Percentiles rank a stretch among this genome's conserved stretches.
Evolutionary conservation across 1,139 yeast genomes (phyloP).

Genomic region (Eremothecium cymbalariae): DNA sequence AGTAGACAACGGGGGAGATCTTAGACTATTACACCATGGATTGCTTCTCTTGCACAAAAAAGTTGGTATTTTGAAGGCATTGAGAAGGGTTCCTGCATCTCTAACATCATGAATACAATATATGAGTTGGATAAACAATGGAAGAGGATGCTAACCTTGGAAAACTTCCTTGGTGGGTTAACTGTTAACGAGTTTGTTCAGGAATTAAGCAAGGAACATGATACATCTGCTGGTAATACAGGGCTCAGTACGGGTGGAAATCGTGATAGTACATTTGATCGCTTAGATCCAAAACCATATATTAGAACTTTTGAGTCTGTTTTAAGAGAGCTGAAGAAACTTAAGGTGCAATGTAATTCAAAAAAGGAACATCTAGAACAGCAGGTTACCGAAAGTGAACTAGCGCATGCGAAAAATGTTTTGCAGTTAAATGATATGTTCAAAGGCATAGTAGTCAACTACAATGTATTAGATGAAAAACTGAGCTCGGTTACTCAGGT

Average conservation of each 20-base stretch:
- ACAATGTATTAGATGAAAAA: constrained; percentile 50
- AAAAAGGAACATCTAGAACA: constrained; percentile 44
- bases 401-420: constrained; percentile 61
- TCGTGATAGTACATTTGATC: constrained; percentile 16
- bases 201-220: constrained; percentile 65
- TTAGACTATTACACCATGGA: too few species aligned
- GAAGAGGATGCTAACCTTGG: constrained; percentile 55
- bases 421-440: constrained; percentile 47
- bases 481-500: constrained; percentile 53
- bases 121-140: constrained; percentile 67
- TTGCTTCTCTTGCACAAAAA: too few species aligned
- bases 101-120: constrained; percentile 37
- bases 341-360: constrained; percentile 47
- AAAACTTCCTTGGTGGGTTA: constrained; percentile 62
- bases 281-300: constrained; percentile 85
- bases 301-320: constrained; percentile 90
- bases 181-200: constrained; percentile 80
- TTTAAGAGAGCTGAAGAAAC: constrained; percentile 55
- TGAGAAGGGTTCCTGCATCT: too few species aligned
- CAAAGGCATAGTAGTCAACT: constrained; percentile 34
- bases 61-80: too few species aligned
- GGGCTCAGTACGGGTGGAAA: constrained; percentile 5
- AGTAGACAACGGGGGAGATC: too few species aligned
- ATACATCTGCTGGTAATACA: constrained; percentile 24
- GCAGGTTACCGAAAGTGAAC: constrained; percentile 55